phyloP scores from a whole-genome alignment of 2,329 filamentous ascomycete genomes.

The Fusarium subtropicale region DNA sequence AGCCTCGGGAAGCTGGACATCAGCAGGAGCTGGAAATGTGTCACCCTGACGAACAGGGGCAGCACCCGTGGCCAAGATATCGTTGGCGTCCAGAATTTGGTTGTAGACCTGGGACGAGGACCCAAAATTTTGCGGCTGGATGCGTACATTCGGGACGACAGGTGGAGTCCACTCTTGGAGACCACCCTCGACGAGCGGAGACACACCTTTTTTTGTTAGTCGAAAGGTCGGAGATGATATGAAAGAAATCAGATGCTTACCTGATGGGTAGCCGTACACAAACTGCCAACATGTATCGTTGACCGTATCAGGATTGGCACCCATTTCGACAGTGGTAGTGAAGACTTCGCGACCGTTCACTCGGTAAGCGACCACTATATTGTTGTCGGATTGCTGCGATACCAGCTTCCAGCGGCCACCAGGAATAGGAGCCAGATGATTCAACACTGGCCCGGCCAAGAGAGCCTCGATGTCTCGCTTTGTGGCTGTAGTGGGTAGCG shows the following conservation, averaged over 20 bases:
- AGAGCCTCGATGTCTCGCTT: constrained; percentile 7
- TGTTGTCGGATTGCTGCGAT: background rate
- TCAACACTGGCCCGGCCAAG: constrained; percentile 7
- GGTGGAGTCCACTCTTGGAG: background rate
- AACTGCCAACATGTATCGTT: constrained; percentile 10
- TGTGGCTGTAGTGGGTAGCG: constrained; percentile 5
- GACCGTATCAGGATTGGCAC: background rate
- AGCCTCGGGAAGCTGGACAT: background rate
- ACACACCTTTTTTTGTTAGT: background rate
- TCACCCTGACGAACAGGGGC: background rate
- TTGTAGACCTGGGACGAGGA: background rate
- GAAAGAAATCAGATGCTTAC: background rate
- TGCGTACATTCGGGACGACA: background rate
- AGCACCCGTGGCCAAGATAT: background rate
- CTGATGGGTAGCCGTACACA: constrained; percentile 9
- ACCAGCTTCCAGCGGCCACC: constrained; percentile 27
- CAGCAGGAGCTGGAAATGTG: background rate
- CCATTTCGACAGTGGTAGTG: constrained; percentile 4
- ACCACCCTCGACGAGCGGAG: background rate
- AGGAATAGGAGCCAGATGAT: constrained; percentile 22
- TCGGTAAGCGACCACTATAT: constrained; percentile 4
- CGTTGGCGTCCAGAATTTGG: background rate
- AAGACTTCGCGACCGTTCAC: background rate
- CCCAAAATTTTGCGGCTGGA: background rate
- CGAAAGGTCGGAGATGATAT: background rate